These are phyloP conservation scores for Aspergillus homomorphus DNA, from an alignment of 495 filamentous ascomycete species.

Conservation along the genomic window DNA sequence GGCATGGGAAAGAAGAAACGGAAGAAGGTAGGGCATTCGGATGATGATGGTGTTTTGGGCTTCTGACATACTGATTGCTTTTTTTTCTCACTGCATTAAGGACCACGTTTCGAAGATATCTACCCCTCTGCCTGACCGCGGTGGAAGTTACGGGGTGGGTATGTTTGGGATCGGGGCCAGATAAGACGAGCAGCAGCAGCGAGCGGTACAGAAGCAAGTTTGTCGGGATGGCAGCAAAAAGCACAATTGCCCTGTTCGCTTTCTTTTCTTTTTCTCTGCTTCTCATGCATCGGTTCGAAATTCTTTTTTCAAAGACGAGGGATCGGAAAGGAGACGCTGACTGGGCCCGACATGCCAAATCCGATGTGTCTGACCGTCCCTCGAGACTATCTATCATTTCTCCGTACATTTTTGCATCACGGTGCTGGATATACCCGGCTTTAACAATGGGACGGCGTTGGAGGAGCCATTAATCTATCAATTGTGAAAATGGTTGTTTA, in stretches of 20 bases:
- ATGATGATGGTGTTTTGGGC: not conserved
- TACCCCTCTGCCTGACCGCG: conserved; percentile 42
- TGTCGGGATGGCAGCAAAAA: conserved; percentile 14
- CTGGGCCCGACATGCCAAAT: not conserved
- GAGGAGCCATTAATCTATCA: conserved; percentile 25
- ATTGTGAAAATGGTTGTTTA: conserved; percentile 29
- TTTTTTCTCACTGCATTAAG: conserved; percentile 21
- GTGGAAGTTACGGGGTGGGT: conserved; percentile 46
- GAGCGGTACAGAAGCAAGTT: conserved; percentile 10
- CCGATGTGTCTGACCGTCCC: conserved; percentile 8
- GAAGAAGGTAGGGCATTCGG: conserved; percentile 46
- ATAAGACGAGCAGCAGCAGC: conserved; percentile 18
- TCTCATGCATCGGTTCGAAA: conserved; percentile 19
- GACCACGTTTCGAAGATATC: conserved; percentile 46
- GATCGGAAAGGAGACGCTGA: not conserved
- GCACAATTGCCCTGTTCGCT: conserved; percentile 21
- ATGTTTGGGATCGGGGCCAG: conserved; percentile 50
- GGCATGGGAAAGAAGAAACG: conserved; percentile 47
- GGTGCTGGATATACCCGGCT: conserved; percentile 57
- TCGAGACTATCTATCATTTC: conserved; percentile 27
- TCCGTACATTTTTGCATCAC: conserved; percentile 52
- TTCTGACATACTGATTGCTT: conserved; percentile 13
- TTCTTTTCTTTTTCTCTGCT: conserved; percentile 9
- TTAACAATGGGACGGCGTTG: conserved; percentile 48
- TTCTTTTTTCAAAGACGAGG: conserved; percentile 12